Conservation (phyloP, 257 asterid species). For the Coffea eugenioides region DNA sequence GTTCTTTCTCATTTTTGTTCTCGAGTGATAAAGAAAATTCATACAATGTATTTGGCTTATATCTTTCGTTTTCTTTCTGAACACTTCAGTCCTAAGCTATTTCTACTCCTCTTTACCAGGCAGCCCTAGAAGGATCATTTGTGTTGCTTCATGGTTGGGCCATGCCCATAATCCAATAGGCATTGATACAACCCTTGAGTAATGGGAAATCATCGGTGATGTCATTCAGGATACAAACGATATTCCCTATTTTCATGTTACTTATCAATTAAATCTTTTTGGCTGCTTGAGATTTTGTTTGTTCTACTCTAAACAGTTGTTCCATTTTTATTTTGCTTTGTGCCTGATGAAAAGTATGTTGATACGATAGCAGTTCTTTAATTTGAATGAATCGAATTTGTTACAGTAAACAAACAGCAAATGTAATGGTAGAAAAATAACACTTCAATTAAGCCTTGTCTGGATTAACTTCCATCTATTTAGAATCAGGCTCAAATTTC, state of each 20-base stretch:
- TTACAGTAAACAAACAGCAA: neutral
- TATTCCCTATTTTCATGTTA: too few species aligned
- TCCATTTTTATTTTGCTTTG: conserved; percentile 25
- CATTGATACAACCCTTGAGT: conserved; percentile 88
- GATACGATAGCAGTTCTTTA: neutral
- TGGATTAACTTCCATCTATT: neutral
- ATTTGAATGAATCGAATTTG: neutral
- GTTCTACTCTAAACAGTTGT: too few species aligned
- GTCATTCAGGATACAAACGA: too few species aligned
- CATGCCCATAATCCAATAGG: conserved; percentile 84
- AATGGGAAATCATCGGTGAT: conserved; percentile 2
- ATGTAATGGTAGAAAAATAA: neutral
- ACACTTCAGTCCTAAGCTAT: neutral
- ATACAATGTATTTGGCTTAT: neutral
- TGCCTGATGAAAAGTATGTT: neutral
- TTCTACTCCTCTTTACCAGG: conserved; percentile 36
- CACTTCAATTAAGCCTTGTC: neutral
- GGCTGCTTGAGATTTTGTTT: too few species aligned
- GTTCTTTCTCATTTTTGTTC: neutral
- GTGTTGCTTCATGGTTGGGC: conserved; percentile 96
- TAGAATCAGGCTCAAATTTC: neutral
- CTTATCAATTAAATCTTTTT: too few species aligned
- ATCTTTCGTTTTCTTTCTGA: neutral
- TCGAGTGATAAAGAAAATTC: neutral
- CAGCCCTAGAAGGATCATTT: conserved; percentile 91